Percentiles rank a stretch among this genome's conserved stretches.
These are phyloP conservation scores for Dictyostelium discoideum DNA, from an alignment of 78 protist genomes.

Conservation along the genomic window DNA sequence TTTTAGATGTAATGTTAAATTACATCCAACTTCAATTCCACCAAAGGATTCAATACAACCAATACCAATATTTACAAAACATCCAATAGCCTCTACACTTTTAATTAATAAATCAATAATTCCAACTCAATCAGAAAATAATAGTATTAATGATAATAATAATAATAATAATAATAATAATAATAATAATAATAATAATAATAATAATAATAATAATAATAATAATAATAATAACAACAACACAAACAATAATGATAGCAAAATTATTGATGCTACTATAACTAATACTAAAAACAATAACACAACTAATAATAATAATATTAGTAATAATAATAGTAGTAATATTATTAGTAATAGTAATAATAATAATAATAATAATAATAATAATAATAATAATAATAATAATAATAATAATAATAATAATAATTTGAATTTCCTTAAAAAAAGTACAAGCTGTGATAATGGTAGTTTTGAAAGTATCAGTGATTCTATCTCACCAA, in stretches of 20 bases:
- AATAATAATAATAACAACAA: background rate
- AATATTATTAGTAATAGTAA: background rate
- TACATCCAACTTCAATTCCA: slow-evolving; percentile 29
- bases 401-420: background rate
- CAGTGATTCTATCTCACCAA: background rate
- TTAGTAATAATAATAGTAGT: background rate
- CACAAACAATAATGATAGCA: no score
- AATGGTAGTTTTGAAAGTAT: background rate
- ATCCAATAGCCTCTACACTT: background rate
- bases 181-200: no score
- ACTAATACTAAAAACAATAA: no score
- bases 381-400: background rate
- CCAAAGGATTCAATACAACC: slow-evolving; percentile 9
- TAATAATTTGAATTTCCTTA: no score
- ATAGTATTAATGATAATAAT: background rate
- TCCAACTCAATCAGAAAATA: background rate
- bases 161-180: background rate
- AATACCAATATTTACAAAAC: slow-evolving; percentile 25
- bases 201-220: background rate
- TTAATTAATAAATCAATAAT: background rate
- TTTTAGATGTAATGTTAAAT: slow-evolving; percentile 61
- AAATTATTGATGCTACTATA: no score
- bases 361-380: background rate
- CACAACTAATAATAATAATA: slow-evolving; percentile 10
- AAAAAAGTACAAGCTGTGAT: background rate